Conservation (phyloP, 768 basidiomycete species). For the Kwoniella shandongensis region DNA sequence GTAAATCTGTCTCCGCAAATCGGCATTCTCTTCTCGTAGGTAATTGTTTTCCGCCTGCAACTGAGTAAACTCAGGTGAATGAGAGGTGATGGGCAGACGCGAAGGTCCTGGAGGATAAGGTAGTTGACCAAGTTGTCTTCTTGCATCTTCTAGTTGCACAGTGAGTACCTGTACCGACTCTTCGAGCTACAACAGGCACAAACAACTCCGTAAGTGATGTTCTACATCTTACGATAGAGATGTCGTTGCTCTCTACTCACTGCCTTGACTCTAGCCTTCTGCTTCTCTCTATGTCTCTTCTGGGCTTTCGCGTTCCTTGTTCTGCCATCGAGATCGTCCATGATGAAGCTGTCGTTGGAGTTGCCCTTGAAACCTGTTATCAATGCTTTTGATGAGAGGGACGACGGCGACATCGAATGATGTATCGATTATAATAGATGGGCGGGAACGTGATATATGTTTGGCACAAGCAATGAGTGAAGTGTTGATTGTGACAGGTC, state of each 20-base stretch:
- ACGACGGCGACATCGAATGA: conserved; percentile 16
- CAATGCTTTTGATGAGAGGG: conserved; percentile 19
- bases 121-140: conserved; percentile 35
- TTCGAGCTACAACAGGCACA: conserved; percentile 37
- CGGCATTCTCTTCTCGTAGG: conserved; percentile 46
- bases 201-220: not conserved
- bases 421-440: too few relatives aligned
- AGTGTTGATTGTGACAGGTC: too few relatives aligned
- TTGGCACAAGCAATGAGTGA: too few relatives aligned
- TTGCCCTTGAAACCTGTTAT: conserved; percentile 16
- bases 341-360: conserved; percentile 7
- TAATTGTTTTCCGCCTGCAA: conserved; percentile 41
- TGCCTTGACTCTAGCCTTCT: conserved; percentile 48
- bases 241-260: conserved; percentile 30
- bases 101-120: conserved; percentile 22
- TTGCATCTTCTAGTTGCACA: conserved; percentile 43
- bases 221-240: not conserved
- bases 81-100: conserved; percentile 20
- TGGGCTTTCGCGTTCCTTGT: conserved; percentile 52
- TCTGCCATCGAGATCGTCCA: conserved; percentile 44
- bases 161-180: conserved; percentile 43
- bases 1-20: conserved; percentile 38
- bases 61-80: conserved; percentile 27
- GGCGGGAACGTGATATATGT: too few relatives aligned
- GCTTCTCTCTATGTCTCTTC: conserved; percentile 50